Evolutionary conservation across 1,284 basidiomycete species (phyloP), one percentile per base, ranked within the genome.

Genomic region (Leucoagaricus sp.): DNA sequence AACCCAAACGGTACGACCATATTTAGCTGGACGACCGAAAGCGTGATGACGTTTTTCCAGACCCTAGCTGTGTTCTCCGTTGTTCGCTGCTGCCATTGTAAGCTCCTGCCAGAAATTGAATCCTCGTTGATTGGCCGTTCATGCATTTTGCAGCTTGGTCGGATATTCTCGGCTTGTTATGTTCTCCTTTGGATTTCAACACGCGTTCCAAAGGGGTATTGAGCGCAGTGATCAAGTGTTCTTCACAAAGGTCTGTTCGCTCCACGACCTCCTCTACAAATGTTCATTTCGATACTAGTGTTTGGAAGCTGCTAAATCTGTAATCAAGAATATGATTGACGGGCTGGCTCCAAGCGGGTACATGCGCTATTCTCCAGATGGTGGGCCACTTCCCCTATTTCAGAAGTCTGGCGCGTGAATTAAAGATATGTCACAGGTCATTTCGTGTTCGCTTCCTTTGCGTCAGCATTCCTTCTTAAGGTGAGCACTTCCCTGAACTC

Each of bases 121-220:
- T n/a, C n/a, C n/a, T n/a, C n/a, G n/a, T n/a, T n/a, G n/a, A n/a
- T n/a, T n/a, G n/a, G n/a, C n/a, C 40, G 33, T 25, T 41, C 42
- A 19, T 49, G 10, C 23, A 9, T 33, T n/a, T n/a, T 29, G 0
- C 59, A 92, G 89, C 78, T 76, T 89, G 41, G 83, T 86, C 54
- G 83, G 78, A 48, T 93, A 93, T 65, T 88, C 87, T 23, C 80
- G 90, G n/a, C 80, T 93, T 8, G 90, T 93, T 41, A 90, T 92
- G 86, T 91, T 83, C 66, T 92, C 90, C 0, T 92, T 93, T 63
- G 90, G 88, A 2, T 92, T 92, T 73, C 90, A 93, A 63, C 85
- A 91, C 62, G 89, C 89, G 0, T 91, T 84, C 68, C 81, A 85
- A 61, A 79, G 85, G 6, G 89, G 89, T 0, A 79, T 89, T 36